Evolutionary conservation across 495 filamentous ascomycete species (phyloP).

Genomic region (Physcia stellaris): DNA sequence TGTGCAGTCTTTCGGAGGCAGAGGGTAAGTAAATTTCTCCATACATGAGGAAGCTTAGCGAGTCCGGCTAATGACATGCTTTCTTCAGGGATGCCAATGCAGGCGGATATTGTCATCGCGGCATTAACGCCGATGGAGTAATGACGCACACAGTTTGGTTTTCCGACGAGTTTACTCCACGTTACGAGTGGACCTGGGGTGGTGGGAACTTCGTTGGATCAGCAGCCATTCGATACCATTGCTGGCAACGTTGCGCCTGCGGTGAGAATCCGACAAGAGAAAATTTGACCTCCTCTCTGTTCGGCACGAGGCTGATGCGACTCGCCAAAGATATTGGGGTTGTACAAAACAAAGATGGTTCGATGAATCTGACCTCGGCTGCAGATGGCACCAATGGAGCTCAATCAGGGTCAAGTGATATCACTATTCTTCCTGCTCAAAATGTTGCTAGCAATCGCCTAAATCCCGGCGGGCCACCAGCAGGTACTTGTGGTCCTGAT

Average conservation of each 20-base stretch:
- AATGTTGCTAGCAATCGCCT: too few relatives aligned
- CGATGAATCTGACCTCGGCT: background rate
- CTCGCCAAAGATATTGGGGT: background rate
- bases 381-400: too few relatives aligned
- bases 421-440: too few relatives aligned
- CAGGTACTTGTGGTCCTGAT: constrained; percentile 5
- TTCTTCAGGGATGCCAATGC: constrained; percentile 6
- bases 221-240: constrained; percentile 4
- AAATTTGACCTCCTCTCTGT: constrained; percentile 1
- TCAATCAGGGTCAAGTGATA: too few relatives aligned
- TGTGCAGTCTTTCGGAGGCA: constrained; percentile 1
- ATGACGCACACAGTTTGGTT: constrained; percentile 3
- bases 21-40: constrained; percentile 1
- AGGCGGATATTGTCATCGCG: constrained; percentile 6
- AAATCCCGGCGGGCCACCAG: too few relatives aligned
- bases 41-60: too few relatives aligned
- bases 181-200: constrained; percentile 8
- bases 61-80: too few relatives aligned
- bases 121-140: background rate
- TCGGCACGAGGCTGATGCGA: background rate
- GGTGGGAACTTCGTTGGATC: constrained; percentile 7
- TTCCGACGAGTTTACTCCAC: constrained; percentile 8
- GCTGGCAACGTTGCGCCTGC: constrained; percentile 7
- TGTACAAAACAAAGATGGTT: background rate
- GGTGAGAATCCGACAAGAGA: background rate